These are phyloP conservation scores for Rhipidocladum racemiflorum DNA, from an alignment of 176 grass and related monocot genomes.

Conservation along the genomic window DNA sequence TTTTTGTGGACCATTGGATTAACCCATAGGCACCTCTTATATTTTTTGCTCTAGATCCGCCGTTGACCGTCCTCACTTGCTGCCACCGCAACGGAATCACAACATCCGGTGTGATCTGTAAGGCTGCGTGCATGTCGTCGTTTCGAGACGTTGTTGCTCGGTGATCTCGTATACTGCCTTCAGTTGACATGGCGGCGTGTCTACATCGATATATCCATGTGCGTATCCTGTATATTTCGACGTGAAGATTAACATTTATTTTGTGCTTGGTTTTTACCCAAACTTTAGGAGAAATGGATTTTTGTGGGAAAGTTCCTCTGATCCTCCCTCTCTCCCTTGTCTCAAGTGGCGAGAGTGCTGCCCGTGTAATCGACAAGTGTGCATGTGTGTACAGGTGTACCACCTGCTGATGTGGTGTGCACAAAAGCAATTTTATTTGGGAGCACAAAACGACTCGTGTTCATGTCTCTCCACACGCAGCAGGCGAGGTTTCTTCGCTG, in stretches of 20 bases:
- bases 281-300: neutral
- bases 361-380: neutral
- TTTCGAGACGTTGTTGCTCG: neutral
- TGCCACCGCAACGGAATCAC: neutral
- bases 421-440: neutral
- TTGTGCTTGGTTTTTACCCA: neutral
- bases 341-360: neutral
- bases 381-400: neutral
- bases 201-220: neutral
- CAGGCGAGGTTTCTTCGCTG: neutral
- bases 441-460: neutral
- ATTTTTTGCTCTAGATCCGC: too few relatives aligned
- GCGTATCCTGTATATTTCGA: neutral
- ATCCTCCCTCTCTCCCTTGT: neutral
- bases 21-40: too few relatives aligned
- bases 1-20: too few relatives aligned
- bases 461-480: neutral
- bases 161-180: neutral
- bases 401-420: constrained; percentile 24
- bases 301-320: neutral
- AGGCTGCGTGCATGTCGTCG: neutral
- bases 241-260: neutral
- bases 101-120: neutral
- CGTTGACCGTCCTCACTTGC: neutral
- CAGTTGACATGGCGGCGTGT: neutral